These are phyloP conservation scores for Candida albicans DNA, from an alignment of 1,139 yeast genomes.

Conservation along the genomic window DNA sequence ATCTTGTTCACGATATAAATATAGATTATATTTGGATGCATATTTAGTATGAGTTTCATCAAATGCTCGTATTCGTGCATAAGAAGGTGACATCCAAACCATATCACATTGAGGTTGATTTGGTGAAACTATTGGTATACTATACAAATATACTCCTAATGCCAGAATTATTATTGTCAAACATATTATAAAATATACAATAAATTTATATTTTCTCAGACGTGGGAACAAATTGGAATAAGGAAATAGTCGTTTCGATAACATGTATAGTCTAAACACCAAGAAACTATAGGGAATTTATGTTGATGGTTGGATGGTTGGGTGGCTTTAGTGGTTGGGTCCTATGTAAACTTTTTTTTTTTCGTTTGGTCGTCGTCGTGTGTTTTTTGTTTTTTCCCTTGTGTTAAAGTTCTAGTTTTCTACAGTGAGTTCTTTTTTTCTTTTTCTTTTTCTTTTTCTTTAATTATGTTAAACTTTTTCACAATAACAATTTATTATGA, in stretches of 20 bases:
- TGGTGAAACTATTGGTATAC: constrained; percentile 22
- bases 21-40: constrained; percentile 78
- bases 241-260: constrained; percentile 2
- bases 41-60: constrained; percentile 68
- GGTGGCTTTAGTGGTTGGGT: no score
- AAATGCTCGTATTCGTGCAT: constrained; percentile 69
- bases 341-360: constrained; percentile 1
- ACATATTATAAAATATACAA: not conserved
- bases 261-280: not conserved
- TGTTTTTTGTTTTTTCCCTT: no score
- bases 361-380: not conserved
- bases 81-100: constrained; percentile 75
- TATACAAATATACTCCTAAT: constrained; percentile 7
- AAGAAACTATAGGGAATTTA: no score
- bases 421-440: no score
- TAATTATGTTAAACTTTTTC: no score
- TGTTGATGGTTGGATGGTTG: not conserved
- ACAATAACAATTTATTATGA: no score
- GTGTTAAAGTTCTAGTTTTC: no score
- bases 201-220: constrained; percentile 2
- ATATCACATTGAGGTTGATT: constrained; percentile 50
- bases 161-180: constrained; percentile 1
- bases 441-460: no score
- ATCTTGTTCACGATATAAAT: constrained; percentile 75
- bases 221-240: constrained; percentile 2